Base-by-base conservation (phyloP, 345 rosid species). In the Populus deltoides region DNA sequence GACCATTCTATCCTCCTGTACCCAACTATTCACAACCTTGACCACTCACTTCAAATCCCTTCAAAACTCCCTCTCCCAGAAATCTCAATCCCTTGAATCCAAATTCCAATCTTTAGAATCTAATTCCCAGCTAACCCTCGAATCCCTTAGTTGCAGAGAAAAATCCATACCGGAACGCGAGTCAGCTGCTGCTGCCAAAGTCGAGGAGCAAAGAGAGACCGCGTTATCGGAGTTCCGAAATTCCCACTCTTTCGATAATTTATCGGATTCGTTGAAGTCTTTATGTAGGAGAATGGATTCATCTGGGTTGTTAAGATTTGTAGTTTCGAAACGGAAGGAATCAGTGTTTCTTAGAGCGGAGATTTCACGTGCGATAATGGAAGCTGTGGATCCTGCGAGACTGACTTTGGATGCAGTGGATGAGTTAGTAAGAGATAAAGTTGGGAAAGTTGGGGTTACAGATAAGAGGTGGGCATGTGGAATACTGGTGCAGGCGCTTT, bases 401-500 rank as follows among this genome's bases (percentile, higher is more conserved):
- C 69, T 90, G 77, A 84, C 87, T 39, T 76, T 87, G 47, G 90
- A 90, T 35, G 89, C 91, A 3, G 83, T 90, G 77, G 91, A 90
- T 53, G 90, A 90, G 78, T 88, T 84, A 36, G 76, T 87, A 51
- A 78, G 75, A 36, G 79, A 72, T 63, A 88, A 88, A 75, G 68
- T 68, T 17, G 81, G 71, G 71, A 84, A 75, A 63, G 80, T 81
- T 29, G 89, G 93, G 59, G 82, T 86, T 36, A 83, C 89, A 22
- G 93, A 88, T 67, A 90, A 86, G 85, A 80, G 92, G 77, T 90
- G 92, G 93, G 91, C 90, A 0, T 86, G 90, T 13, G 90, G 87
- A 57, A 69, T 86, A 78, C 63, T 88, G 79, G 87, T 90, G 68
- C 91, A 88, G 71, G 91, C 86, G 25, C 78, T 88, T 57, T 86